Percentiles rank a stretch among this genome's conserved stretches.
These are phyloP conservation scores for Gentiana straminea DNA, from an alignment of 257 asterid species.

Conservation along the genomic window DNA sequence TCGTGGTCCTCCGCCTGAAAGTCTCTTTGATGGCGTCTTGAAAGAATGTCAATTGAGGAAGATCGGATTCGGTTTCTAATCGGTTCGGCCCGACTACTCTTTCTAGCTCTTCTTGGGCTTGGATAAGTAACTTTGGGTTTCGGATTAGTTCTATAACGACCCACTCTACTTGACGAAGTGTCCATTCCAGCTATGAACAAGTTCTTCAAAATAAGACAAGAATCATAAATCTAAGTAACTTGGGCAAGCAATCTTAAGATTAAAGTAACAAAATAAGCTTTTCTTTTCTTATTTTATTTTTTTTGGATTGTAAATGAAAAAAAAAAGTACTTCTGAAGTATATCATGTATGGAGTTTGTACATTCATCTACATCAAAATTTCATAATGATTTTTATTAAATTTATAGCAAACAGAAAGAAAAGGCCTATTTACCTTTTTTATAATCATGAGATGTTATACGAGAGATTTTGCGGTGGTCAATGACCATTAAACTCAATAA, in stretches of 20 bases:
- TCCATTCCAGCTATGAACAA: constrained; percentile 76
- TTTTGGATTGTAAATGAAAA: background rate
- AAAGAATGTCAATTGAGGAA: constrained; percentile 37
- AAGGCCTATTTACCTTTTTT: too few species aligned
- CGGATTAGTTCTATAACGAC: constrained; percentile 66
- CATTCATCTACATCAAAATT: too few species aligned
- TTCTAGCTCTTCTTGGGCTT: constrained; percentile 53
- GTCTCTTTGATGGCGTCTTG: constrained; percentile 72
- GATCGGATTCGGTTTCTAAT: constrained; percentile 47
- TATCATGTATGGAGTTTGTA: too few species aligned
- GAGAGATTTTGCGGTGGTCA: too few species aligned
- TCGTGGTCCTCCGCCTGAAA: constrained; percentile 79
- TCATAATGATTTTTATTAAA: too few species aligned
- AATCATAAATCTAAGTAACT: background rate
- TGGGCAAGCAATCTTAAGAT: background rate
- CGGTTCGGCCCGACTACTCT: constrained; percentile 44
- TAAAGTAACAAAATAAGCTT: background rate
- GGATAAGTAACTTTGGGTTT: constrained; percentile 38
- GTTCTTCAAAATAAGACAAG: constrained; percentile 24
- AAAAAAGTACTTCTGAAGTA: background rate
- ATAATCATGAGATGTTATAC: too few species aligned
- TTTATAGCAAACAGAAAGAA: too few species aligned
- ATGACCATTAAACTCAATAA: too few species aligned
- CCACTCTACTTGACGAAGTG: constrained; percentile 85
- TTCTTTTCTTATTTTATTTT: background rate